Base-by-base conservation (phyloP, 2,329 filamentous ascomycete genomes). In the Fusarium hostae region DNA sequence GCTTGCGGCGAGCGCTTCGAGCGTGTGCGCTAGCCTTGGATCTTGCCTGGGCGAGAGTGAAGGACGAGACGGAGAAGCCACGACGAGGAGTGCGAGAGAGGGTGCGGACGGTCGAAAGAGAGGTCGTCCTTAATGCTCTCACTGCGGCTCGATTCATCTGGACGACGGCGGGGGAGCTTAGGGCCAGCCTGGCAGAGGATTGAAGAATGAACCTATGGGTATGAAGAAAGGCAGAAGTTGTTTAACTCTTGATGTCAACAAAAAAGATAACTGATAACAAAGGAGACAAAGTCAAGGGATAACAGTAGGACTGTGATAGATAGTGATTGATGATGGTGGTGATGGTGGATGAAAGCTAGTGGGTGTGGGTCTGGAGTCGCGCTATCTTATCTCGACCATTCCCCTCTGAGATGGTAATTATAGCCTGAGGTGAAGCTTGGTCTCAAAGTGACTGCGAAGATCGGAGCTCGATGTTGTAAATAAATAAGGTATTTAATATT, bases 141-240 rank as follows among this genome's bases (percentile, higher is more conserved):
- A 90, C 82, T 75, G 89, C 88, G 82, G 88, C 91, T 83, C 91
- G 91, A 89, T 91, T 91, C 92, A 95, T 95, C 84, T 84, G 84
- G 76, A 66, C 75, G 68, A 50, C 51, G 52, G 61, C 34, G 41
- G 37, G 44, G 61, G 41, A 58, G 51, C 66, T 75, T 51, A 51
- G 62, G 56, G 65, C 61, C 59, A 72, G 71, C 60, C 58, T 55
- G 63, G 55, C 22, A 39, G 35, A 26, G 35, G 22, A 30, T 34
- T 22, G 10, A 40, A 22, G 24, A 40, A 24, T 55, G 10, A 10
- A 20, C 32, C 48, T 51, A 51, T 26, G 32, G 12, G 20, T 56
- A 52, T 39, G 59, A 47, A 28, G 26, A 43, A 40, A 18, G 40
- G 7, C 13, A 41, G 37, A 60, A 26, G 13, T 26, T 48, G 3